phyloP scores from a whole-genome alignment of 192 early-diverging fungal genomes.

The Spinellus fusiger region DNA sequence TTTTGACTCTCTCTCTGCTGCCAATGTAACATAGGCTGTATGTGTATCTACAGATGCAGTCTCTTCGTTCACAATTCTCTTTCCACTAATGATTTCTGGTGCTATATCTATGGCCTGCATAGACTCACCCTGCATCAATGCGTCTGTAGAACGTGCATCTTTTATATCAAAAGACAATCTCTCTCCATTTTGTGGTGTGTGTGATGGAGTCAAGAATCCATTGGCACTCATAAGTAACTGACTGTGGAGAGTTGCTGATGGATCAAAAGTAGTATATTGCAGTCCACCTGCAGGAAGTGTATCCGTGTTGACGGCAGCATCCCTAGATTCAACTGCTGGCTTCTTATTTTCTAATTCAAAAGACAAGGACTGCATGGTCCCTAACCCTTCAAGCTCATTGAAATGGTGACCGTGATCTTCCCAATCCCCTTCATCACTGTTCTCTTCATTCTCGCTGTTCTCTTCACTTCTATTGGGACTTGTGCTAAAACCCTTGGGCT shows the following conservation, averaged over 20 bases:
- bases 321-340: conserved; percentile 1
- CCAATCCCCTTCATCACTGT: neutral
- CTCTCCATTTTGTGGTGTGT: too few species aligned
- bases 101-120: too few species aligned
- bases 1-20: too few species aligned
- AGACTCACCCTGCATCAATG: too few species aligned
- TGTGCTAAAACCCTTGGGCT: neutral
- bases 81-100: too few species aligned
- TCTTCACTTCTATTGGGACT: neutral
- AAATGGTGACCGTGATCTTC: neutral
- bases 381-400: neutral
- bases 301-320: conserved; percentile 15
- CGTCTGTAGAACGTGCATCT: too few species aligned
- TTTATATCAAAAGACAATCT: too few species aligned
- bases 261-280: neutral
- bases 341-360: conserved; percentile 15
- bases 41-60: too few species aligned
- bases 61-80: too few species aligned
- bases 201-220: too few species aligned
- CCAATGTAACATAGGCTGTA: too few species aligned
- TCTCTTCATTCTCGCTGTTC: conserved; percentile 3
- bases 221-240: too few species aligned
- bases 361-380: conserved; percentile 5
- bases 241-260: neutral
- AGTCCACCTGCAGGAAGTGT: neutral